Percentiles rank a stretch among this genome's conserved stretches.
Evolutionary conservation across 495 filamentous ascomycete genomes (phyloP).

Genomic region (Xylaria intraflava): DNA sequence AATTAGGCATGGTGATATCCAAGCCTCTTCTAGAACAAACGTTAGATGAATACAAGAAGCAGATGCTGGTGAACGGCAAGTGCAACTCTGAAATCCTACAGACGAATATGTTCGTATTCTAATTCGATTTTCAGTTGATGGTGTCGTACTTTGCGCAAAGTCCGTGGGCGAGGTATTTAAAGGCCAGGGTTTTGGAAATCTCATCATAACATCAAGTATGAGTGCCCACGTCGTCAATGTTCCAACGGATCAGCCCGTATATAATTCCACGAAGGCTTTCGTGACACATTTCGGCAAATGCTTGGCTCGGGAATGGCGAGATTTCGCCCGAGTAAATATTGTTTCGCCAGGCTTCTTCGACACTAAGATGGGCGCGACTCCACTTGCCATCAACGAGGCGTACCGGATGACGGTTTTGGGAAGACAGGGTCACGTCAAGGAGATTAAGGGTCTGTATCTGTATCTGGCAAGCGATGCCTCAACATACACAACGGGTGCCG

Average conservation of each 20-base stretch:
- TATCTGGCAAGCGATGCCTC: constrained; percentile 56
- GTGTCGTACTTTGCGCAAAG: constrained; percentile 49
- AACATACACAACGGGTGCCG: constrained; percentile 57
- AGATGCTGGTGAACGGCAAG: constrained; percentile 35
- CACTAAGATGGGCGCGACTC: constrained; percentile 28
- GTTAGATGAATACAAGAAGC: constrained; percentile 41
- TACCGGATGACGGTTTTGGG: constrained; percentile 18
- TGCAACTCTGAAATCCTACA: not conserved
- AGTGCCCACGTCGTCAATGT: constrained; percentile 56
- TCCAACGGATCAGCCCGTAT: constrained; percentile 55
- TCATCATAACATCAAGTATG: constrained; percentile 55
- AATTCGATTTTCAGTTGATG: constrained; percentile 39
- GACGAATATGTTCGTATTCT: constrained; percentile 19
- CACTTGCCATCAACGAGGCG: constrained; percentile 30
- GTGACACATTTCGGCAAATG: constrained; percentile 41
- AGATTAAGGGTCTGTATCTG: constrained; percentile 29
- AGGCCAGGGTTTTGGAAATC: constrained; percentile 21
- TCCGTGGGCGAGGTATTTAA: constrained; percentile 46
- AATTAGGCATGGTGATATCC: constrained; percentile 44
- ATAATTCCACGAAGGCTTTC: constrained; percentile 58
- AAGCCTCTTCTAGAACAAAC: constrained; percentile 43
- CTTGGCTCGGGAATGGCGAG: constrained; percentile 64
- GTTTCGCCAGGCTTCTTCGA: constrained; percentile 24
- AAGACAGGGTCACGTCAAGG: constrained; percentile 29
- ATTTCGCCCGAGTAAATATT: constrained; percentile 63